Conservation (phyloP, 805 yeast genomes). For the Starmerella floricola region DNA sequence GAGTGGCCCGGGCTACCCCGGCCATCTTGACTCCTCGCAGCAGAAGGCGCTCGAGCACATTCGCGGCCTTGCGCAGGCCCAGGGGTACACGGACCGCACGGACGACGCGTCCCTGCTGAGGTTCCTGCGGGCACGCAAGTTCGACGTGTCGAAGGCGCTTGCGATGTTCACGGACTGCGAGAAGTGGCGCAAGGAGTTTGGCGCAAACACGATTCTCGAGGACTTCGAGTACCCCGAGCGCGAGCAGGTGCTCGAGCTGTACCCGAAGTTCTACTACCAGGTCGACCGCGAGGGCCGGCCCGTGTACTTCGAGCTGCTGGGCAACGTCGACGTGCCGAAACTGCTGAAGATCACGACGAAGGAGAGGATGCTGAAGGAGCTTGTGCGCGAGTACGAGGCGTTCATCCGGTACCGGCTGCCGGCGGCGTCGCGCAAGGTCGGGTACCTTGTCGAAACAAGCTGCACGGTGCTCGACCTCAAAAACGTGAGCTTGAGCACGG, state of each 20-base stretch:
- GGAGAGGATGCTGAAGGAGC: slow-evolving; percentile 89
- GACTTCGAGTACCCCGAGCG: slow-evolving; percentile 93
- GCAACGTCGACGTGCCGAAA: slow-evolving; percentile 75
- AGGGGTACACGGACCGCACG: slow-evolving; percentile 62
- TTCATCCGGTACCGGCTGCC: slow-evolving; percentile 76
- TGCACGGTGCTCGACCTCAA: slow-evolving; percentile 93
- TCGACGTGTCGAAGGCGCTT: slow-evolving; percentile 65
- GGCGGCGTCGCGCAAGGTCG: slow-evolving; percentile 79
- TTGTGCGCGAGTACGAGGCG: slow-evolving; percentile 96
- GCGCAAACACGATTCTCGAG: slow-evolving; percentile 70
- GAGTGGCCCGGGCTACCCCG: slow-evolving; percentile 65
- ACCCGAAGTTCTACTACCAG: slow-evolving; percentile 96
- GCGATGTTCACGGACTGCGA: slow-evolving; percentile 81
- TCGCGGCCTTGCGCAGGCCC: slow-evolving; percentile 43
- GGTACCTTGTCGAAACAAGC: slow-evolving; percentile 77
- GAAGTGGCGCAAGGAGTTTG: slow-evolving; percentile 79
- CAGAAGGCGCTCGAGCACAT: slow-evolving; percentile 45
- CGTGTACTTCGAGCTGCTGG: slow-evolving; percentile 85
- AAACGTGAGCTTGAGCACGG: slow-evolving; percentile 77
- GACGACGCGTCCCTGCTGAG: slow-evolving; percentile 78
- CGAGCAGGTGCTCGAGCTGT: slow-evolving; percentile 71
- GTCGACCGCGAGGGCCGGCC: slow-evolving; percentile 97
- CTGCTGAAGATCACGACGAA: slow-evolving; percentile 90
- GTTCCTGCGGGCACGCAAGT: slow-evolving; percentile 90
- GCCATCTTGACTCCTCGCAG: slow-evolving; percentile 63